Percentiles rank a stretch among this genome's conserved stretches.
Evolutionary conservation across 2,329 filamentous ascomycete genomes (phyloP).

Genomic region (Pyricularia grisea): DNA sequence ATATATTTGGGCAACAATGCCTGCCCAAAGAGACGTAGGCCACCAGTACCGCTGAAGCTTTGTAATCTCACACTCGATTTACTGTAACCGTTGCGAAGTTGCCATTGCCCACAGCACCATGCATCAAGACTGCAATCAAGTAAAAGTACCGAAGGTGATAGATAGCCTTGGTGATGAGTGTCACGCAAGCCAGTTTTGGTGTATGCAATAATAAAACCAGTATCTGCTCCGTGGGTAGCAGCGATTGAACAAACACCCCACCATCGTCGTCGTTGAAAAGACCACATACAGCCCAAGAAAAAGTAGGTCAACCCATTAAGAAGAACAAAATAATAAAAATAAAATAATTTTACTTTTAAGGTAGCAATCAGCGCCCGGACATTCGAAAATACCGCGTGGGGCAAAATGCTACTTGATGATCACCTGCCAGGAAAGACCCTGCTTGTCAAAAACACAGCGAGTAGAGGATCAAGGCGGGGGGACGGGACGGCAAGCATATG

Average conservation of each 20-base stretch:
- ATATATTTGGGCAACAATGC: background rate
- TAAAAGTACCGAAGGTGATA: no score
- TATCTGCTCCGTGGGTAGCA: no score
- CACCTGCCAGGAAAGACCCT: background rate
- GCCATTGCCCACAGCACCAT: no score
- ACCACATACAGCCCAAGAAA: background rate
- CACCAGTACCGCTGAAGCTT: background rate
- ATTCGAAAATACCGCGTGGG: background rate
- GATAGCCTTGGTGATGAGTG: no score
- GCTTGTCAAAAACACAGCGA: background rate
- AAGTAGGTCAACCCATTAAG: background rate
- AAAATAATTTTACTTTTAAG: no score
- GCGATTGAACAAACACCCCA: background rate
- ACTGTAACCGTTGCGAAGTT: background rate
- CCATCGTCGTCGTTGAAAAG: background rate
- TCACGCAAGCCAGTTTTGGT: no score
- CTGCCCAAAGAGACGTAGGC: background rate
- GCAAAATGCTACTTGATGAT: background rate
- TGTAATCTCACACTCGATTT: background rate
- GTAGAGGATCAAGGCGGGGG: background rate
- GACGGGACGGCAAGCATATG: no score
- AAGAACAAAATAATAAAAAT: no score
- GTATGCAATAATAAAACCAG: background rate
- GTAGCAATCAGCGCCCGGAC: background rate
- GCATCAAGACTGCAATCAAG: no score